Percentiles rank a stretch among this genome's conserved stretches.
Conservation (phyloP, 225 moss, liverwort and hornwort genomes). For the Climacium dendroides region DNA sequence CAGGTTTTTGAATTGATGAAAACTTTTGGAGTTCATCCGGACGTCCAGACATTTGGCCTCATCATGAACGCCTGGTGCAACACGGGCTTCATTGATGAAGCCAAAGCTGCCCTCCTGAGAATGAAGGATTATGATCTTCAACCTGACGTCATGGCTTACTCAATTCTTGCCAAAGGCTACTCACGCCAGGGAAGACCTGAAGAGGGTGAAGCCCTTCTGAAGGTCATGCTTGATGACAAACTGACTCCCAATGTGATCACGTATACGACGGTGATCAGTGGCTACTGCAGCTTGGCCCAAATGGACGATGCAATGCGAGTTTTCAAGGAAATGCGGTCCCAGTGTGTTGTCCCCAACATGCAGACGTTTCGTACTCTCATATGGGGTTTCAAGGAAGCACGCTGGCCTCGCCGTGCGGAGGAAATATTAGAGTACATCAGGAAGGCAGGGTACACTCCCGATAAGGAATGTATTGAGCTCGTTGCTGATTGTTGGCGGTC, state of each 20-base stretch:
- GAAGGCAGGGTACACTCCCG: conserved; percentile 31
- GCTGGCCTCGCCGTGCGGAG: conserved; percentile 77
- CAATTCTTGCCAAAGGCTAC: conserved; percentile 78
- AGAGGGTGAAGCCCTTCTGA: conserved; percentile 57
- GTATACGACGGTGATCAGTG: conserved; percentile 81
- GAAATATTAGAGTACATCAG: conserved; percentile 45
- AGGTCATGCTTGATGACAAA: conserved; percentile 45
- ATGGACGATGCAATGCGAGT: conserved; percentile 87
- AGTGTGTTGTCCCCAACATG: conserved; percentile 52
- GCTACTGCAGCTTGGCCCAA: conserved; percentile 70
- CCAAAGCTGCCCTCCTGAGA: conserved; percentile 29
- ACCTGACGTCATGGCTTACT: conserved; percentile 77
- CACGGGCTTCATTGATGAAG: conserved; percentile 60
- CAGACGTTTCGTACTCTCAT: conserved; percentile 83
- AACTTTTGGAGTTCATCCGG: conserved; percentile 43
- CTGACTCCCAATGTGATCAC: conserved; percentile 70
- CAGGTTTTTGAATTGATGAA: conserved; percentile 74
- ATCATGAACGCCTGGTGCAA: conserved; percentile 89
- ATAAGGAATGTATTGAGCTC: conserved; percentile 56
- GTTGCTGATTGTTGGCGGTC: conserved; percentile 77
- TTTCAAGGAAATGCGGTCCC: conserved; percentile 38
- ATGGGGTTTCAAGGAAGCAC: conserved; percentile 84
- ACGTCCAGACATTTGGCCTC: conserved; percentile 70
- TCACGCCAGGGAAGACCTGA: conserved; percentile 61
- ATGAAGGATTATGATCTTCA: conserved; percentile 48